Evolutionary conservation across 208 protist genomes (phyloP).

Genomic region (Entamoeba histolytica): DNA sequence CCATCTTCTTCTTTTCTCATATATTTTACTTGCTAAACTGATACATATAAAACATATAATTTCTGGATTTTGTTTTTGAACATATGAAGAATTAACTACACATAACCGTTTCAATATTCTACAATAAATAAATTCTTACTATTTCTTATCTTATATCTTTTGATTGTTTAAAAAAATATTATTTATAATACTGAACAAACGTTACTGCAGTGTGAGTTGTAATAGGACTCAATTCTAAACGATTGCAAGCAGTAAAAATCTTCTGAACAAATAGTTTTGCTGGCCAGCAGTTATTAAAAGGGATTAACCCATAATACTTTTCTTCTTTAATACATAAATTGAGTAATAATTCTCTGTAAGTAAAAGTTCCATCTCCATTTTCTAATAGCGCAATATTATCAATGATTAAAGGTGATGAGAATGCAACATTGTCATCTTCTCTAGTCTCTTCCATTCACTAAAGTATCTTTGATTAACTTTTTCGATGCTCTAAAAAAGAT

Average conservation of each 20-base stretch:
- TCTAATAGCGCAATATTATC: not conserved
- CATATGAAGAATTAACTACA: not conserved
- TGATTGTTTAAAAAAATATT: not conserved
- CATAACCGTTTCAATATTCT: not conserved
- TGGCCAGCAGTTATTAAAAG: not conserved
- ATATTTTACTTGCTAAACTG: not conserved
- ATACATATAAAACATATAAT: not conserved
- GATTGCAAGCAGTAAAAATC: not conserved
- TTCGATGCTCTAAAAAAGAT: no score
- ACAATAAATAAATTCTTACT: not conserved
- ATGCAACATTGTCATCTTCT: not conserved
- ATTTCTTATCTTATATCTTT: not conserved
- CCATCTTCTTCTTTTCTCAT: not conserved
- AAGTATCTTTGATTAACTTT: no score
- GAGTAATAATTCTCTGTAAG: not conserved
- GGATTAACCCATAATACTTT: not conserved
- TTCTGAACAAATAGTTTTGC: not conserved
- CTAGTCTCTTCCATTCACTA: no score
- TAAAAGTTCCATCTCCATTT: not conserved
- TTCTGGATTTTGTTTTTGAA: not conserved
- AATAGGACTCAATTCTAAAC: not conserved
- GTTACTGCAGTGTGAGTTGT: not conserved
- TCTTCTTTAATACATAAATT: not conserved
- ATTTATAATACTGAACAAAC: not conserved
- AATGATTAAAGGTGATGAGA: not conserved